Conservation (phyloP, 495 filamentous ascomycete species). For the Alectoria sarmentosa region DNA sequence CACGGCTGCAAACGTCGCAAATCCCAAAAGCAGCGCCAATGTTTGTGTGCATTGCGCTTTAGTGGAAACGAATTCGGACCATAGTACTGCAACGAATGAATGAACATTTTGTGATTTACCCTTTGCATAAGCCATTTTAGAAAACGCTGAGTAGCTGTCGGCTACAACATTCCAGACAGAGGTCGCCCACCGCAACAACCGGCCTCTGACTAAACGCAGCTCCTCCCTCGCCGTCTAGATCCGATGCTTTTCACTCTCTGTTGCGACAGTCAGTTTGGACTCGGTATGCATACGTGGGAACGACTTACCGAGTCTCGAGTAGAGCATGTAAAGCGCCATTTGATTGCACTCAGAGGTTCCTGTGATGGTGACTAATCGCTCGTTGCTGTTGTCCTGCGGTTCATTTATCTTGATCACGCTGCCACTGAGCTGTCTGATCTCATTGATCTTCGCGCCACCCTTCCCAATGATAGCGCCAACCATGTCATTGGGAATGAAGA, state of each 20-base stretch:
- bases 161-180: conserved; percentile 14
- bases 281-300: neutral
- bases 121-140: neutral
- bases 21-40: neutral
- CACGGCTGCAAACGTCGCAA: neutral
- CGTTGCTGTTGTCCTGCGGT: conserved; percentile 97
- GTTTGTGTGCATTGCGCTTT: neutral
- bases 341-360: conserved; percentile 97
- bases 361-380: conserved; percentile 93
- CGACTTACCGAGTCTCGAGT: conserved; percentile 85
- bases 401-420: conserved; percentile 99
- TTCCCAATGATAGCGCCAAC: conserved; percentile 98
- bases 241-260: conserved; percentile 81
- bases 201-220: neutral
- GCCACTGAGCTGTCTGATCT: conserved; percentile 91
- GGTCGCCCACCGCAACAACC: conserved; percentile 12
- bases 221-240: conserved; percentile 35
- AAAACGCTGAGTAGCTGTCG: conserved; percentile 2
- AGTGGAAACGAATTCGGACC: neutral
- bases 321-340: conserved; percentile 99
- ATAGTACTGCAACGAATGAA: neutral
- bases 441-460: conserved; percentile 98
- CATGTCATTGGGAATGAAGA: conserved; percentile 99
- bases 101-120: neutral
- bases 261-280: conserved; percentile 29